Percentiles rank a stretch among this genome's conserved stretches.
Evolutionary conservation across 768 basidiomycete genomes (phyloP).

Genomic region (Boletellus sp.): DNA sequence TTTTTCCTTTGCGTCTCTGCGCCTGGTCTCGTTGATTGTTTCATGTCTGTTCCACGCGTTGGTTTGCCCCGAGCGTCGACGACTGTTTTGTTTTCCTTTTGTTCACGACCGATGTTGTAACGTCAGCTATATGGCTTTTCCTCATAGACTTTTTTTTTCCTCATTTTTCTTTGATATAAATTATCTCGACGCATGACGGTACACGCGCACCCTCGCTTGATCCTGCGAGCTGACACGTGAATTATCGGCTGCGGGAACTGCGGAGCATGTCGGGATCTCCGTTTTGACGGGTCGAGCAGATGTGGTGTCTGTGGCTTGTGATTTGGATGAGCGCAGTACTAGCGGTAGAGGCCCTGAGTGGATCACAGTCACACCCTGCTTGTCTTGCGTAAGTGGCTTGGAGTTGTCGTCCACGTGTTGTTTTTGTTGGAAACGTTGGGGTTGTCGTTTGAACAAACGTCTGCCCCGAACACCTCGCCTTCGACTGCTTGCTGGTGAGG

Average conservation of each 20-base stretch:
- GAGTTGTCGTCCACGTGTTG: too few species aligned
- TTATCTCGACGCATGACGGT: background rate
- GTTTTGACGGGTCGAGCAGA: too few species aligned
- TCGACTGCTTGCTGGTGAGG: too few species aligned
- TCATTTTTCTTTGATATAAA: background rate
- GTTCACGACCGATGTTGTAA: conserved; percentile 18
- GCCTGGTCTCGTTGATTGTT: background rate
- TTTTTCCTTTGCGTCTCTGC: background rate
- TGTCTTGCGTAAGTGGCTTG: too few species aligned
- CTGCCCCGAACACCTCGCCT: too few species aligned
- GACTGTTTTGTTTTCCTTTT: conserved; percentile 7
- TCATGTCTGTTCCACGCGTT: background rate
- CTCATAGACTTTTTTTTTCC: conserved; percentile 15
- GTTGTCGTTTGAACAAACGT: too few species aligned
- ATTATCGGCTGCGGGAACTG: background rate
- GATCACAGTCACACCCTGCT: too few species aligned
- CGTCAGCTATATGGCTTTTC: conserved; percentile 20
- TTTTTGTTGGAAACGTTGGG: too few species aligned
- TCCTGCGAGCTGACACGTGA: background rate
- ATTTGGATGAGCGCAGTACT: too few species aligned
- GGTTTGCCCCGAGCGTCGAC: conserved; percentile 7
- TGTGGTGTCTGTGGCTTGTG: too few species aligned
- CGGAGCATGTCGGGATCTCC: too few species aligned
- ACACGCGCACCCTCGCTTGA: background rate
- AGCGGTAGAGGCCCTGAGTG: too few species aligned